Base-by-base conservation (phyloP, 176 grass and related monocot genomes). In the Themeda triandra region DNA sequence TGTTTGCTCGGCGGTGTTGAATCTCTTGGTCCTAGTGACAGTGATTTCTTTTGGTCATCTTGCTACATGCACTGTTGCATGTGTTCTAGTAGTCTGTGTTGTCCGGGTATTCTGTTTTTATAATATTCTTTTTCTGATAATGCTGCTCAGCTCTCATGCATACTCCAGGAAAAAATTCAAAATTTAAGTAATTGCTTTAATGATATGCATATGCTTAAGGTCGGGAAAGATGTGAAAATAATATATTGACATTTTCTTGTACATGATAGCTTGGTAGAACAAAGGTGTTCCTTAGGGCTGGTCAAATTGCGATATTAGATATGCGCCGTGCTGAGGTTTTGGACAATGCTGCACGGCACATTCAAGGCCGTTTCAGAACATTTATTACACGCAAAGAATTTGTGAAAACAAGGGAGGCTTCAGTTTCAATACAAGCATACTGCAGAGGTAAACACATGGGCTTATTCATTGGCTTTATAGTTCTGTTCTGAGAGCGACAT, bases 251-350 rank as follows among this genome's bases (percentile, higher is more conserved):
- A 79, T 44, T 64, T 80, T 40, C 6, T 58, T 79, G 83, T 84
- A 41, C 76, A 73, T 87, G n/a, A 73, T 89, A 99, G 96, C 93
- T 99, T 86, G 96, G 96, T 78, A 94, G 77, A 62, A 84, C 73
- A 23, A 99, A 99, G 83, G 87, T 96, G 64, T 99, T 99, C 71
- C 93, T 99, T 76, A 92, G 96, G 80, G 93, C 91, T 15, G 96
- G 96, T 79, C 96, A 99, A 85, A 95, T 99, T 13, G 96, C 96
- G 15, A 75, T 96, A 59, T 86, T 99, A 81, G 96, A 99, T 83
- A 84, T 85, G 77, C 79, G 64, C n/a, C 91, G 96, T 71, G 92
- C 81, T 81, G 96, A 99, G 78, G 86, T 96, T 89, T 93, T 99
- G 89, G 96, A 99, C 69, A 93, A 94, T 65, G 89, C 96, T 89